Evolutionary conservation across 768 basidiomycete species (phyloP).

Genomic region (Suillus tomentosus): DNA sequence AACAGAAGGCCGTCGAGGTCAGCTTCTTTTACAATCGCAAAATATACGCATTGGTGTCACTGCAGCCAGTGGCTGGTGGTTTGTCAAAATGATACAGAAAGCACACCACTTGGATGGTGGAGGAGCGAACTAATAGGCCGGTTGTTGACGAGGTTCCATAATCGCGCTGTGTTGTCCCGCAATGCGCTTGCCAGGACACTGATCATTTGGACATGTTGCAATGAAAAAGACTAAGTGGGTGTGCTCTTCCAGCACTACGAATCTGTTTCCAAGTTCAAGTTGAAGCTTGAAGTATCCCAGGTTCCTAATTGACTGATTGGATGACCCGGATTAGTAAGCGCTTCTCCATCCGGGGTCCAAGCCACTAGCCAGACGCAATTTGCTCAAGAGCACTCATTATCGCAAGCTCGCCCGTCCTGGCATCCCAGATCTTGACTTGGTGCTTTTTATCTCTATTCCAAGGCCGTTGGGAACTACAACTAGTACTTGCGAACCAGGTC

Average conservation of each 20-base stretch:
- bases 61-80: not conserved
- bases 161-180: rapidly evolving
- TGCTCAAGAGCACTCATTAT: not conserved
- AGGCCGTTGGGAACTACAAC: not conserved
- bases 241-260: not conserved
- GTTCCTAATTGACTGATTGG: not conserved
- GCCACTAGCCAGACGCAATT: not conserved
- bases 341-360: not conserved
- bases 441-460: no score
- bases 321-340: not conserved
- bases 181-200: not conserved
- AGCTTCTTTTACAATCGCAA: not conserved
- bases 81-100: not conserved
- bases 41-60: not conserved
- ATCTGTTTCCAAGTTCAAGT: not conserved
- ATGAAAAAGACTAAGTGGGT: not conserved
- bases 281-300: not conserved
- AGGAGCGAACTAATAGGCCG: not conserved
- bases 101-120: rapidly evolving
- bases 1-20: not conserved
- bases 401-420: not conserved
- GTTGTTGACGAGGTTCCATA: not conserved
- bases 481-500: not conserved
- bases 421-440: not conserved
- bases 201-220: not conserved